These are phyloP conservation scores for Penicillium sp. DNA, from an alignment of 2,329 filamentous ascomycete species.

Conservation along the genomic window DNA sequence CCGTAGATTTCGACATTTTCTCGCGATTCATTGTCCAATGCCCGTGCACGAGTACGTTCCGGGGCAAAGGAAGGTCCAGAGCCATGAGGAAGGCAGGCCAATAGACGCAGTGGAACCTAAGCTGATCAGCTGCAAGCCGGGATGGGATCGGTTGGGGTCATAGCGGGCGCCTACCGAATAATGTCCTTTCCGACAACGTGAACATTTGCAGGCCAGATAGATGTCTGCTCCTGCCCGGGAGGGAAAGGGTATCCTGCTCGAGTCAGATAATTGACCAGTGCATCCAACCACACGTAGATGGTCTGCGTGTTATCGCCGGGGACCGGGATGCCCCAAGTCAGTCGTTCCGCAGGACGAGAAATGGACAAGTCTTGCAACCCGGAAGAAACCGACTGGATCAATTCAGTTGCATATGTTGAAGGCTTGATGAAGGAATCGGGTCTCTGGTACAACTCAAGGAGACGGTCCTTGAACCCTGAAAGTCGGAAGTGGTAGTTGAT, in stretches of 20 bases:
- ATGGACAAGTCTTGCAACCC: constrained; percentile 87
- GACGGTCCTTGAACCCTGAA: constrained; percentile 75
- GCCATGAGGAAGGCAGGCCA: constrained; percentile 97
- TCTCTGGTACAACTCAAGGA: constrained; percentile 77
- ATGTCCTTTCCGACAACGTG: constrained; percentile 98
- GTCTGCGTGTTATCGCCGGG: constrained; percentile 84
- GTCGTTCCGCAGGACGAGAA: constrained; percentile 75
- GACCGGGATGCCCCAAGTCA: constrained; percentile 88
- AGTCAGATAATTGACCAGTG: constrained; percentile 90
- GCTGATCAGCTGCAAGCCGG: constrained; percentile 22
- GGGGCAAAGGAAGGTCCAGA: constrained; percentile 76
- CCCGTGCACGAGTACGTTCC: constrained; percentile 81
- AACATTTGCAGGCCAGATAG: constrained; percentile 86
- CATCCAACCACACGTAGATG: constrained; percentile 98
- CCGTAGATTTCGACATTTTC: constrained; percentile 97
- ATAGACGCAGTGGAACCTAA: constrained; percentile 88
- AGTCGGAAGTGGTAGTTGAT: constrained; percentile 94
- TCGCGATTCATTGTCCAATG: constrained; percentile 92
- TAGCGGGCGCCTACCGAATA: constrained; percentile 58
- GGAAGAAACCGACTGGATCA: constrained; percentile 74
- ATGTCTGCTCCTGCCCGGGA: constrained; percentile 63
- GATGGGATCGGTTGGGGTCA: background rate
- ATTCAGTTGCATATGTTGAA: constrained; percentile 71
- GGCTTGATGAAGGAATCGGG: constrained; percentile 82
- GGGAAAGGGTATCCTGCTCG: constrained; percentile 80